Conservation (phyloP, 495 filamentous ascomycete genomes). For the Podospora didyma region DNA sequence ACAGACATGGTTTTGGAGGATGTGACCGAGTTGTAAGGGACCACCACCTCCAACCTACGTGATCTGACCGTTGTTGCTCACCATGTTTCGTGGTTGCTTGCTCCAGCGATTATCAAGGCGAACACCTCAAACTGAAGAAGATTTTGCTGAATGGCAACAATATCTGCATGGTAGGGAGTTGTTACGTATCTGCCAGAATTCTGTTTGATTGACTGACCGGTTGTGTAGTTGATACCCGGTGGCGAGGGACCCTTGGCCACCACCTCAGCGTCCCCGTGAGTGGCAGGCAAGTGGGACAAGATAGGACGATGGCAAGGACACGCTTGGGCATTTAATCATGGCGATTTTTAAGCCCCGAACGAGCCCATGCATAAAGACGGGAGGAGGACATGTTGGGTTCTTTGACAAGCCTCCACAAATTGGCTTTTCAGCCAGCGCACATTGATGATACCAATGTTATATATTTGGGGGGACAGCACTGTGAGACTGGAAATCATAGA, state of each 20-base stretch:
- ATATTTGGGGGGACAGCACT: not conserved
- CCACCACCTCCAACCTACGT: not conserved
- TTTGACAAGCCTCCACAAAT: not conserved
- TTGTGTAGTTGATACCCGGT: slow-evolving; percentile 72
- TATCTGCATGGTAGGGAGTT: slow-evolving; percentile 91
- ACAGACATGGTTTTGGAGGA: slow-evolving; percentile 97
- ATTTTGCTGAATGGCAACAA: slow-evolving; percentile 98
- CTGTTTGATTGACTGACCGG: not conserved
- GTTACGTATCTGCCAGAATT: slow-evolving; percentile 7
- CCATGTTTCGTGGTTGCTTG: not conserved
- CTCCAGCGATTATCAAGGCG: slow-evolving; percentile 78
- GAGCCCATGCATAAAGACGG: too few relatives aligned
- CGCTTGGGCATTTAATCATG: not conserved
- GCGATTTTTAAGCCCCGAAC: too few relatives aligned
- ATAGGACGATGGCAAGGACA: not conserved
- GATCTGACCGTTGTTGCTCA: too few relatives aligned
- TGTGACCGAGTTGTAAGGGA: slow-evolving; percentile 88
- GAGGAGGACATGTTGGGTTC: not conserved
- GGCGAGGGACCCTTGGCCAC: slow-evolving; percentile 67
- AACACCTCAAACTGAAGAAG: slow-evolving; percentile 82
- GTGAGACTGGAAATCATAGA: not conserved
- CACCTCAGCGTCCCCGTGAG: slow-evolving; percentile 13
- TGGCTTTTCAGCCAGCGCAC: not conserved
- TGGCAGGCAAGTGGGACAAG: not conserved
- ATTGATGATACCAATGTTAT: not conserved